Evolutionary conservation across 1,284 basidiomycete genomes (phyloP).

Genomic region (Fomitiporia mediterranea): DNA sequence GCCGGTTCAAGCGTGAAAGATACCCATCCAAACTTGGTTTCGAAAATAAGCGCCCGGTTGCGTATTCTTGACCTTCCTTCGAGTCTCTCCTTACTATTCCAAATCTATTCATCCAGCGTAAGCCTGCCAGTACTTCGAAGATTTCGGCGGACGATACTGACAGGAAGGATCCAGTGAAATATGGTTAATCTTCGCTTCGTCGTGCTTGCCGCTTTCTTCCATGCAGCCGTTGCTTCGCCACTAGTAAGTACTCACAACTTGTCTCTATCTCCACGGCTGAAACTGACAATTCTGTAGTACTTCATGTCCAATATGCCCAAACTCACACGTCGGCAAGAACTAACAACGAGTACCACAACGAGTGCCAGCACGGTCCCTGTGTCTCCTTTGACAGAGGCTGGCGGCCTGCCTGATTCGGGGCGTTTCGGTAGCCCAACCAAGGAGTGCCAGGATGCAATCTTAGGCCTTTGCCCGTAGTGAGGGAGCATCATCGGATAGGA

Average conservation of each 20-base stretch:
- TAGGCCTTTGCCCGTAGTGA: slow-evolving; percentile 3
- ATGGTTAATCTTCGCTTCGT: slow-evolving; percentile 1
- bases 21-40: background rate
- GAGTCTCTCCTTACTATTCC: background rate
- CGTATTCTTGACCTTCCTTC: background rate
- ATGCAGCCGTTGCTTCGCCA: background rate
- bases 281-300: background rate
- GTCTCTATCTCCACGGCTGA: background rate
- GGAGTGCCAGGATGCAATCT: slow-evolving; percentile 9
- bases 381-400: background rate
- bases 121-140: background rate
- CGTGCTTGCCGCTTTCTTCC: background rate
- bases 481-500: background rate
- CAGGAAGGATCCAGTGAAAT: background rate
- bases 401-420: slow-evolving; percentile 1
- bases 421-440: background rate
- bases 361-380: background rate
- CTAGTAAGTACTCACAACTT: background rate
- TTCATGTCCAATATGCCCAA: background rate
- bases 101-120: background rate
- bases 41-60: background rate
- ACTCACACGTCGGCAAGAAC: background rate
- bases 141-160: background rate
- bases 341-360: background rate
- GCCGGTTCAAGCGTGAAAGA: background rate